Percentiles rank a stretch among this genome's conserved stretches.
phyloP scores from a whole-genome alignment of 129 eudicot species.

The Helichrysum umbraculigerum region DNA sequence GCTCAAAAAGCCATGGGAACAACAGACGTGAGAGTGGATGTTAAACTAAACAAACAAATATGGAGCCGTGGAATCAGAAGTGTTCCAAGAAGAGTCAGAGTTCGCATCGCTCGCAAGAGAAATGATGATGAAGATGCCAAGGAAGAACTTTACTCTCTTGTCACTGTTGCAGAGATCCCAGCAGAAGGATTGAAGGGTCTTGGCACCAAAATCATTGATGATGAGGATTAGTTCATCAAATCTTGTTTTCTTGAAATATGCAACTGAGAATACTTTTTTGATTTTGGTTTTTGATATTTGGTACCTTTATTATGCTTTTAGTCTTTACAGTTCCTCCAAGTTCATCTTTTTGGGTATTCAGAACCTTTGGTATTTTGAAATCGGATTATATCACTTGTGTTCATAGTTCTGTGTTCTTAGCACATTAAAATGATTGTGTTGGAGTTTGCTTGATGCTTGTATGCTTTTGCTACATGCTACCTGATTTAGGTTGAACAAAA shows the following conservation, averaged over 20 bases:
- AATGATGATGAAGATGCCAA: constrained; percentile 77
- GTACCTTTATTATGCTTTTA: constrained; percentile 16
- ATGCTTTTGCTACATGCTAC: neutral
- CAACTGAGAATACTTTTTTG: constrained; percentile 14
- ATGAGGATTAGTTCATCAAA: constrained; percentile 44
- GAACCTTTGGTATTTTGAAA: constrained; percentile 4
- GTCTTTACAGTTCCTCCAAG: constrained; percentile 10
- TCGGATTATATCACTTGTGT: neutral
- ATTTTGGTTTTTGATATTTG: constrained; percentile 25
- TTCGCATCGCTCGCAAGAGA: constrained; percentile 76
- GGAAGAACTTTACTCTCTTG: constrained; percentile 76
- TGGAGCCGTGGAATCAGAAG: constrained; percentile 80
- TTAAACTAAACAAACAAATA: constrained; percentile 68
- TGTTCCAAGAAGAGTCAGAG: constrained; percentile 71
- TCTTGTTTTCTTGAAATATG: constrained; percentile 12
- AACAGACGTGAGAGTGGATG: constrained; percentile 68
- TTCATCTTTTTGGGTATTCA: constrained; percentile 18
- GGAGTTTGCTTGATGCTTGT: neutral
- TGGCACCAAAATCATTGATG: constrained; percentile 66
- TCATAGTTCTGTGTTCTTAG: neutral
- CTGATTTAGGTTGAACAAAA: too few relatives aligned
- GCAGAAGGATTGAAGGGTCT: constrained; percentile 65
- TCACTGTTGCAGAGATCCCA: constrained; percentile 69
- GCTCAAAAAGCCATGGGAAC: constrained; percentile 79
- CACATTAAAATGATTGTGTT: neutral